Evolutionary conservation across 108 stramenopile genomes (phyloP), one percentile per base, ranked within the genome.

Genomic region (Nannochloropsis oceanica): DNA sequence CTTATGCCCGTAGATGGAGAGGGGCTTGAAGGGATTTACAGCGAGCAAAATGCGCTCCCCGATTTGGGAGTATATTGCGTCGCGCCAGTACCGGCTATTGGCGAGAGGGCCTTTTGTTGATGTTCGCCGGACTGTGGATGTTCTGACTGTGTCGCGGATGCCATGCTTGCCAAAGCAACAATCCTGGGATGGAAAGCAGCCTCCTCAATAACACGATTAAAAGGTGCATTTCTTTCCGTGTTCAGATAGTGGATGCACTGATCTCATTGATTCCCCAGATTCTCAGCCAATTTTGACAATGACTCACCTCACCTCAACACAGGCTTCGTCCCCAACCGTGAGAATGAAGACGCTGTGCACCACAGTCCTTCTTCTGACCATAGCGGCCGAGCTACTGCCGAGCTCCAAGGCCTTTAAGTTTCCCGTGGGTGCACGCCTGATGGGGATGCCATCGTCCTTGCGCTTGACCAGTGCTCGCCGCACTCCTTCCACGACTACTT

Each of bases 31-130:
- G 9, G 96, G 95, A 91, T 97, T 97, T 87, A 97, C 90, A 12
- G 96, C 96, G 44, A 97, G 92, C 25, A 96, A 87, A 87, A 97
- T 95, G 34, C 34, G 34, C 44, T 95, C 94, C 8, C 95, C 95
- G 10, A 95, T 95, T 24, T 95, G 91, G 12, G 96, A 96, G 89
- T 97, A 97, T 10, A 95, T 95, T 80, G 91, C 84, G 25, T 90
- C 91, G 22, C 80, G 80, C 27, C 50, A 82, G 89, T 95, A 94
- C 25, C 95, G 91, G 26, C 91, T 90, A 84, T 94, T 94, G 83
- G 95, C 87, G 88, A 34, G 1, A 34, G 34, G 34, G 34, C 34
- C 34, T 34, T 5, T 34, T n/a, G n/a, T n/a, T n/a, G n/a, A n/a
- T n/a, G n/a, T n/a, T 34, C 34, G 34, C 34, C 34, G 34, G 34